phyloP scores from a whole-genome alignment of 495 filamentous ascomycete species.

The Trichoderma orchidacearum region DNA sequence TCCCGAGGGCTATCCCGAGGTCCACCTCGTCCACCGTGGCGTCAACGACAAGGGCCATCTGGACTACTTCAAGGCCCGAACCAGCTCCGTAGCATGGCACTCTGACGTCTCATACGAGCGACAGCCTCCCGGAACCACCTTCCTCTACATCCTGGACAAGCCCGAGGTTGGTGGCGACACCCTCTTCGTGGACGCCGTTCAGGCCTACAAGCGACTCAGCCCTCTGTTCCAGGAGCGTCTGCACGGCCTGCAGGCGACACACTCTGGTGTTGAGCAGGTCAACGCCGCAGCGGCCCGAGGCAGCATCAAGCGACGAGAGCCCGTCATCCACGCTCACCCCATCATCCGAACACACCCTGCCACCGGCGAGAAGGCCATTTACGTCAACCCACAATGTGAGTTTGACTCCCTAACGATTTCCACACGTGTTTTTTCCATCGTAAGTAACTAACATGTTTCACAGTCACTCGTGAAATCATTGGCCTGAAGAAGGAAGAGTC shows the following conservation, averaged over 20 bases:
- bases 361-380: conserved; percentile 78
- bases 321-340: conserved; percentile 58
- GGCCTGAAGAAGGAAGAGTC: conserved; percentile 69
- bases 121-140: conserved; percentile 77
- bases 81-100: conserved; percentile 65
- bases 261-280: conserved; percentile 63
- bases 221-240: conserved; percentile 57
- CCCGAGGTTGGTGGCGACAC: conserved; percentile 74
- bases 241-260: conserved; percentile 63
- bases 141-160: conserved; percentile 65
- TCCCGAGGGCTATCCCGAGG: conserved; percentile 55
- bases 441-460: conserved; percentile 5
- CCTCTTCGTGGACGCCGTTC: conserved; percentile 54
- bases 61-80: conserved; percentile 47
- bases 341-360: conserved; percentile 67
- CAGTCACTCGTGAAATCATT: conserved; percentile 59
- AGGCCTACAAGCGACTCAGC: conserved; percentile 66
- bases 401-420: conserved; percentile 3
- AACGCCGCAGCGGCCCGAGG: conserved; percentile 38
- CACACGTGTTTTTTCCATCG: not conserved
- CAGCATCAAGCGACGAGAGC: conserved; percentile 55
- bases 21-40: conserved; percentile 68
- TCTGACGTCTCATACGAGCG: conserved; percentile 71
- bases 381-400: conserved; percentile 77
- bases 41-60: conserved; percentile 45